Evolutionary conservation across 2,329 filamentous ascomycete species (phyloP), one percentile per base, ranked within the genome.

Genomic region (Pseudogymnoascus sp.): DNA sequence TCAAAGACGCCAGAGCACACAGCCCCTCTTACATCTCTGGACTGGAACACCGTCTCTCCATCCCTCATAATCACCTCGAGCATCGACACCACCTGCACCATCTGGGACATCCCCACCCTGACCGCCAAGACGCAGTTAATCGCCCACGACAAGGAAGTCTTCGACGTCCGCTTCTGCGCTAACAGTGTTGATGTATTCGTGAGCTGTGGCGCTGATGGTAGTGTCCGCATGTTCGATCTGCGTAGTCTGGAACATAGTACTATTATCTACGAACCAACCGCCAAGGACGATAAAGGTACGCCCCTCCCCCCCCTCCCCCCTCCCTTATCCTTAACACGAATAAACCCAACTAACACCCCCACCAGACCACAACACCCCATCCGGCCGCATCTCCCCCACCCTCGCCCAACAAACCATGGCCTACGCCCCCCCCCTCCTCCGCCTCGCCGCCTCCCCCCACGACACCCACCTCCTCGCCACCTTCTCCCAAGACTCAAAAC

Each of bases 111-210:
- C 64, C 95, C 95, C 3, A 97, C 95, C 0, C 81, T 99, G 67
- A 99, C 95, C 0, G 95, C 95, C 62, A 99, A 99, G 79, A 99
- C 95, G 1, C 95, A 99, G 75, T 81, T 99, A 54, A 99, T 99
- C 77, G 95, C 95, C 19, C 95, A 99, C 75, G 95, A 99, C 78
- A 98, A 98, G 77, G 95, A 99, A 77, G 95, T 99, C 5, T 99
- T 96, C 73, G 95, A 99, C 75, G 95, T 99, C 60, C 88, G 95
- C 19, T 99, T 99, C 78, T 99, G 95, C 78, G 95, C 95, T 60
- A 95, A 96, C 70, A 97, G 92, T 71, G 92, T 96, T n/a, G 95
- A 99, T 72, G 93, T 98, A 1, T 99, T 99, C 75, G 95, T 98
- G 34, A 96, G 92, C 75, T 99, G 95, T 75, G 95, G 95, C 62